Evolutionary conservation across 2,329 filamentous ascomycete genomes (phyloP).

Genomic region (Aulographum hederae): DNA sequence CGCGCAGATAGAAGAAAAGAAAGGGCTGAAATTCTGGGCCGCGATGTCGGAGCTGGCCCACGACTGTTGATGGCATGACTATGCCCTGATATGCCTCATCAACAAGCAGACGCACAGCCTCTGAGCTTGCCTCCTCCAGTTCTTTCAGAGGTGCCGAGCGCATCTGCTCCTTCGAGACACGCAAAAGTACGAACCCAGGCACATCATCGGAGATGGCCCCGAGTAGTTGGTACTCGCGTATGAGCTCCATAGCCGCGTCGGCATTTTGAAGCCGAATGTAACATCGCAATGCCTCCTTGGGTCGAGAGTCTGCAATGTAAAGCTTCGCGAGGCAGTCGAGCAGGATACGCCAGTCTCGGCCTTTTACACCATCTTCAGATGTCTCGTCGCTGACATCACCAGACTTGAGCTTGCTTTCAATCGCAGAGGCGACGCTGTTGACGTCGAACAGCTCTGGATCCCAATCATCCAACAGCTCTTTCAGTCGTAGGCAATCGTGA

Average conservation of each 20-base stretch:
- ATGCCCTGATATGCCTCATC: slow-evolving; percentile 83
- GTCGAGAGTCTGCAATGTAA: slow-evolving; percentile 63
- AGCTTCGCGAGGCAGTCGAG: slow-evolving; percentile 71
- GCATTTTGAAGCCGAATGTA: slow-evolving; percentile 87
- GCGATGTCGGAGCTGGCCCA: slow-evolving; percentile 53
- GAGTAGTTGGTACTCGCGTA: slow-evolving; percentile 75
- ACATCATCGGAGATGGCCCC: slow-evolving; percentile 83
- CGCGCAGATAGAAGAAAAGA: slow-evolving; percentile 79
- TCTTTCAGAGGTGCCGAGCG: slow-evolving; percentile 48
- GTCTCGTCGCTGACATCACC: slow-evolving; percentile 60
- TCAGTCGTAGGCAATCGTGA: slow-evolving; percentile 55
- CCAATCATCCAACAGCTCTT: slow-evolving; percentile 68
- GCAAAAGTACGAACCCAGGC: slow-evolving; percentile 67
- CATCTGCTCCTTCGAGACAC: slow-evolving; percentile 57
- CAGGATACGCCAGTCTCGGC: slow-evolving; percentile 77
- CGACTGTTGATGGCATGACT: slow-evolving; percentile 58
- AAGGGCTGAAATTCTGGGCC: slow-evolving; percentile 45
- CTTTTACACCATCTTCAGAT: slow-evolving; percentile 52
- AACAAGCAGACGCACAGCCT: slow-evolving; percentile 73
- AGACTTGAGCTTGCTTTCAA: slow-evolving; percentile 67
- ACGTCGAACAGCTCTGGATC: slow-evolving; percentile 69
- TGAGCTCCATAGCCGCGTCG: slow-evolving; percentile 70
- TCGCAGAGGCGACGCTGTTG: slow-evolving; percentile 52
- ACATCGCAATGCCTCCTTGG: slow-evolving; percentile 68
- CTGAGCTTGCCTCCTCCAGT: slow-evolving; percentile 60